Base-by-base conservation (phyloP, 257 asterid species). In the Fraxinus cuspidata region DNA sequence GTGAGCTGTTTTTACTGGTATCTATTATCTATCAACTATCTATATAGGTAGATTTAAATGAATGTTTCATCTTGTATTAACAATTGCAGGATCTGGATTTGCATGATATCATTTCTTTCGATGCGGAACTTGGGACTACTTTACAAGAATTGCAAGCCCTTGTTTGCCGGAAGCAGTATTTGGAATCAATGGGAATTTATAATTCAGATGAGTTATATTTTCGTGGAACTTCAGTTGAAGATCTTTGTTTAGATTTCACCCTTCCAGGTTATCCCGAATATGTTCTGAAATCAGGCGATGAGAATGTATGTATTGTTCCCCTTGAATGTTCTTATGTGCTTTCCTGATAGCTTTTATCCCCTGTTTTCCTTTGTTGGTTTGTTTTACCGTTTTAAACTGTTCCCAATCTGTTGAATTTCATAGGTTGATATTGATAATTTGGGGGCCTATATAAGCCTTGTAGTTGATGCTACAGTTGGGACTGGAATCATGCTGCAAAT, bases 241-340 rank as follows among this genome's bases (percentile, higher is more conserved):
- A 96, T 81, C 97, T 96, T 25, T 96, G 89, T 87, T 86, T 96
- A 73, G 99, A 96, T 86, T 96, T 96, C 87, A 88, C 96, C 15
- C 89, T 92, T 81, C 99, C 99, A 15, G 99, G 99, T 79, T 83
- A 90, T 77, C 96, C 98, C 7, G 97, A 89, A 68, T 96, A 93
- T 85, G 82, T 86, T 53, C 85, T 96, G 86, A 93, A 89, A 82
- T 87, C 90, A 75, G 94, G 90, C 83, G 76, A 87, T 73, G 91
- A 86, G 68, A 90, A 86, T 78, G 99, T 96, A 91, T 69, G 88
- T 77, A 25, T 2, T 74, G 5, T 27, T 38, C 29, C 60, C 58
- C 21, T 15, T 16, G 21, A 47, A 15, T 47, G 58, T 47, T 47
- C 58, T n/a, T 47, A 16, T 47, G n/a, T 16, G 16, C 58, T 47